Evolutionary conservation across 75 land plant genomes (phyloP).

Genomic region (Pinus albicaulis): DNA sequence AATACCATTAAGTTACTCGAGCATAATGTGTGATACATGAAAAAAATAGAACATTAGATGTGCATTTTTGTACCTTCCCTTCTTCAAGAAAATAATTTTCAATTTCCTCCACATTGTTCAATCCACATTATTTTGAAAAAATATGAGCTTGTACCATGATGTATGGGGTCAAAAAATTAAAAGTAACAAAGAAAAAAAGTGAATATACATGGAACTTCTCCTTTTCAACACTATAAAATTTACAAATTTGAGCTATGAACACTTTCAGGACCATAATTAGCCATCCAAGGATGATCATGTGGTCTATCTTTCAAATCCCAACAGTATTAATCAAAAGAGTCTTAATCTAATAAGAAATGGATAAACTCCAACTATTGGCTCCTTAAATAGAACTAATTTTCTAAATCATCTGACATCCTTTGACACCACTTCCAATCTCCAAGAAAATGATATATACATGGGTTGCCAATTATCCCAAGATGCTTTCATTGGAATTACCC

Average conservation of each 20-base stretch:
- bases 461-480: no score
- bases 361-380: slow-evolving; percentile 96
- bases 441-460: slow-evolving; percentile 13
- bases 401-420: slow-evolving; percentile 69
- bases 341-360: slow-evolving; percentile 61
- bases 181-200: no score
- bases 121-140: slow-evolving; percentile 56
- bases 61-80: slow-evolving; percentile 38
- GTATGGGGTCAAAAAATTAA: background rate
- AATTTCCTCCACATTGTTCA: slow-evolving; percentile 54
- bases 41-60: no score
- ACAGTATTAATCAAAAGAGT: background rate
- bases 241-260: no score
- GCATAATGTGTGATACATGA: no score
- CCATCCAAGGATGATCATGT: no score
- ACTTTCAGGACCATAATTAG: no score
- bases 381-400: slow-evolving; percentile 57
- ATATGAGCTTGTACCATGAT: slow-evolving; percentile 70
- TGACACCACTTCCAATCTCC: slow-evolving; percentile 73
- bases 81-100: slow-evolving; percentile 69
- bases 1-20: no score
- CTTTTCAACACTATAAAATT: background rate
- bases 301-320: background rate
- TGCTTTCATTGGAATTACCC: no score
- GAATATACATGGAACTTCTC: background rate